Conservation (phyloP, 805 yeast genomes). For the Danielia oregonensis region DNA sequence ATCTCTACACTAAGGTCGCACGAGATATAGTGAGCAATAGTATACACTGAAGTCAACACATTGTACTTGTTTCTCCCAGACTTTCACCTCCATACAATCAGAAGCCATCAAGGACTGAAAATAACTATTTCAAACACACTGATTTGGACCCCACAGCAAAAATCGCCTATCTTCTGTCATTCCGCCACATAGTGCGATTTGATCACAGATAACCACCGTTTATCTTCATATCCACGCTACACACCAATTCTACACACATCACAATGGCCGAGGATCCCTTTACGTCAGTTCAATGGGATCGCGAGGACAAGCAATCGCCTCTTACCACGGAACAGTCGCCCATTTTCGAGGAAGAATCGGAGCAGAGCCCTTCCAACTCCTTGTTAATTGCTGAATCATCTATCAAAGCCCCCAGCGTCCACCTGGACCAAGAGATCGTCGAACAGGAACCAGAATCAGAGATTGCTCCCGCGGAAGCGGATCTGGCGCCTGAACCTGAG, state of each 20-base stretch:
- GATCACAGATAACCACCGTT: too few species aligned
- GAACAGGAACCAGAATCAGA: background rate
- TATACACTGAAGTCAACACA: too few species aligned
- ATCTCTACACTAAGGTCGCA: too few species aligned
- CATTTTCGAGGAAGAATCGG: constrained; percentile 6
- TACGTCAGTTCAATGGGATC: constrained; percentile 57
- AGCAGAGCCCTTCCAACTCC: background rate
- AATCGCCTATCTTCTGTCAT: too few species aligned
- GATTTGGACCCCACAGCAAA: background rate
- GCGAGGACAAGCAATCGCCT: constrained; percentile 29
- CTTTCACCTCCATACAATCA: too few species aligned
- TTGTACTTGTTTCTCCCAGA: too few species aligned
- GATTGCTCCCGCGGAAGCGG: background rate
- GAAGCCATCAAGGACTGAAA: too few species aligned
- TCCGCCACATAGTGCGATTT: too few species aligned
- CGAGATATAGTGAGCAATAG: too few species aligned
- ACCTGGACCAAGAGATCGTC: background rate
- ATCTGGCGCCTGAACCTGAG: background rate
- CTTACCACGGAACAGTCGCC: constrained; percentile 1
- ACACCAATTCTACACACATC: background rate
- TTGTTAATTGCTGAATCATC: constrained; percentile 1
- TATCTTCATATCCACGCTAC: too few species aligned
- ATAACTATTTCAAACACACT: too few species aligned
- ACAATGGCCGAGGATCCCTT: constrained; percentile 42
- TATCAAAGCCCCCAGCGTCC: constrained; percentile 4